Evolutionary conservation across 768 basidiomycete species (phyloP).

Genomic region (Kwoniella newhampshirensis): DNA sequence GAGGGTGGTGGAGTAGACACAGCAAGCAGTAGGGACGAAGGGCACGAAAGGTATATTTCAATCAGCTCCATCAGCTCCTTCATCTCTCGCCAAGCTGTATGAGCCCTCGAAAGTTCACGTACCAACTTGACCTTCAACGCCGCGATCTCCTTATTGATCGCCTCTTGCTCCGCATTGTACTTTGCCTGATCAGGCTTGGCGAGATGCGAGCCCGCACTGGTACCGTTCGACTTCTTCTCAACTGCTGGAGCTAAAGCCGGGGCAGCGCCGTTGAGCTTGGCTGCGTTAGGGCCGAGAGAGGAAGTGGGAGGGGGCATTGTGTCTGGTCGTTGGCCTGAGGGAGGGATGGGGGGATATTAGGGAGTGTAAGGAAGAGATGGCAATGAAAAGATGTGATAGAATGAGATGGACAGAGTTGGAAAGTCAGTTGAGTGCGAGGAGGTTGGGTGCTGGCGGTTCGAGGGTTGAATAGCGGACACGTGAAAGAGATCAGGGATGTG

Average conservation of each 20-base stretch:
- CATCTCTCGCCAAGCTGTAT: not conserved
- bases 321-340: not conserved
- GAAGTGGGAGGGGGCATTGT: constrained; percentile 51
- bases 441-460: too few relatives aligned
- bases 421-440: too few relatives aligned
- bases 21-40: not conserved
- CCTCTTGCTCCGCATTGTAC: constrained; percentile 83
- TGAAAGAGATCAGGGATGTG: too few relatives aligned
- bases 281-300: constrained; percentile 41
- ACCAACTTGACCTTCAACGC: constrained; percentile 75
- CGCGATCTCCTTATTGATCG: constrained; percentile 79
- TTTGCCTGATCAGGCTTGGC: constrained; percentile 77
- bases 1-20: too few relatives aligned
- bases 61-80: not conserved
- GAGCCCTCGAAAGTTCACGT: constrained; percentile 52
- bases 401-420: constrained; percentile 4
- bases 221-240: constrained; percentile 29
- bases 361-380: not conserved
- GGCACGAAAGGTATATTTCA: not conserved
- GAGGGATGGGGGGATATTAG: not conserved
- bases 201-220: constrained; percentile 26
- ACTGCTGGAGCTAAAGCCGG: constrained; percentile 17
- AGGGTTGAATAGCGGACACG: too few relatives aligned
- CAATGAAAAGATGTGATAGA: not conserved
- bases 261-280: constrained; percentile 28